A percentile compares a stretch with the other conserved stretches of the same genome.
Evolutionary conservation across 257 asterid genomes (phyloP).

Genomic region (Parsonsia alboflavescens): DNA sequence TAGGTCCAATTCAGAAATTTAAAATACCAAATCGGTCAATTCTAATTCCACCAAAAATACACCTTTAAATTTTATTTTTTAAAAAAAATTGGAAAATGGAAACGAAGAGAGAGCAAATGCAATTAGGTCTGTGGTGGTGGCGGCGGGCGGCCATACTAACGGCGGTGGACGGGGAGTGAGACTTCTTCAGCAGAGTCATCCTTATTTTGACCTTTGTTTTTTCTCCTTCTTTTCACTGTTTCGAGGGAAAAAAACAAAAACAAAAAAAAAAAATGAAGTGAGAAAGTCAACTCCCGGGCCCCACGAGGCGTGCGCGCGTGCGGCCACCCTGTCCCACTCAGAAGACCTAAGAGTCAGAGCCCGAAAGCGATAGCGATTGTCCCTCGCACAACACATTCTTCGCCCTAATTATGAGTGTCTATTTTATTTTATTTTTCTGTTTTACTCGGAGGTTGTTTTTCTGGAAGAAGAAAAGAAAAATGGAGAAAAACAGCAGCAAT

Average conservation of each 20-base stretch:
- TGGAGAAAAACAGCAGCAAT: background rate
- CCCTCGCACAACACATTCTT: conserved; percentile 29
- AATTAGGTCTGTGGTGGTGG: conserved; percentile 2
- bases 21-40: too few relatives aligned
- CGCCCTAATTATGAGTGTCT: conserved; percentile 22
- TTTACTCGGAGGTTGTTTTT: background rate
- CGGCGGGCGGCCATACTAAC: conserved; percentile 21
- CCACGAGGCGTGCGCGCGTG: conserved; percentile 63
- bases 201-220: conserved; percentile 19
- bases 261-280: too few relatives aligned
- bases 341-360: conserved; percentile 61
- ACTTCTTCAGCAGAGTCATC: conserved; percentile 29
- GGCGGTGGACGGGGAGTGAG: conserved; percentile 6
- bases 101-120: background rate
- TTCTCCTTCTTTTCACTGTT: background rate
- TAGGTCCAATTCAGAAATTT: too few relatives aligned
- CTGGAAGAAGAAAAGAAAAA: background rate
- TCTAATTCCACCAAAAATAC: too few relatives aligned
- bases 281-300: conserved; percentile 38
- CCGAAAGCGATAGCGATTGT: conserved; percentile 54
- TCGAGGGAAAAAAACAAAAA: accelerated
- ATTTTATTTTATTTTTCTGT: background rate
- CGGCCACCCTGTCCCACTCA: conserved; percentile 21
- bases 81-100: background rate
- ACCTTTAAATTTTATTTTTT: too few relatives aligned